phyloP scores from a whole-genome alignment of 495 filamentous ascomycete genomes.

The Xanthoparmelia taractica region DNA sequence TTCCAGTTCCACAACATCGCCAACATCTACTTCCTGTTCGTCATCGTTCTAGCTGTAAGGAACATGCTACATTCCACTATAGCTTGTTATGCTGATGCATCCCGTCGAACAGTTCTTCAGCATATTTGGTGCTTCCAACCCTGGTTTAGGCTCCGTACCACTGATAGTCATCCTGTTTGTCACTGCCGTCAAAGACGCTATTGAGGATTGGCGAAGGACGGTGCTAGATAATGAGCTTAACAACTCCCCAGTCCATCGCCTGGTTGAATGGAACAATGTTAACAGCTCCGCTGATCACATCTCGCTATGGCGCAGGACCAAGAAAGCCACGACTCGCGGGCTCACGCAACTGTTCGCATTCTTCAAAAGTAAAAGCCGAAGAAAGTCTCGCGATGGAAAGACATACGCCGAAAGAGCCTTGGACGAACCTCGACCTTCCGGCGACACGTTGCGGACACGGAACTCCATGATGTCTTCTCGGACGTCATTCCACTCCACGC shows the following conservation, averaged over 20 bases:
- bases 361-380: conserved; percentile 40
- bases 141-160: conserved; percentile 82
- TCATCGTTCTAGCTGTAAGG: conserved; percentile 87
- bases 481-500: conserved; percentile 50
- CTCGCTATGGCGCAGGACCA: conserved; percentile 77
- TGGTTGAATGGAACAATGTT: conserved; percentile 85
- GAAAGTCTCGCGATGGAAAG: conserved; percentile 36
- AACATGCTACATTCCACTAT: conserved; percentile 17
- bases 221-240: conserved; percentile 90
- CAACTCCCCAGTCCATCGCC: conserved; percentile 86
- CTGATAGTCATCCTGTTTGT: conserved; percentile 90
- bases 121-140: conserved; percentile 89
- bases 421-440: conserved; percentile 54
- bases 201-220: conserved; percentile 93
- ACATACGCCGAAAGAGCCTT: conserved; percentile 39
- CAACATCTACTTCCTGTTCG: conserved; percentile 95
- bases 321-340: conserved; percentile 73
- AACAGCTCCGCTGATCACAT: conserved; percentile 85
- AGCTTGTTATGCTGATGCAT: conserved; percentile 18
- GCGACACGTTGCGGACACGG: conserved; percentile 54
- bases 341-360: conserved; percentile 51
- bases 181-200: conserved; percentile 91
- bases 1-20: conserved; percentile 98
- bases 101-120: conserved; percentile 68
- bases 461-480: conserved; percentile 54